phyloP scores from a whole-genome alignment of 225 moss, liverwort and hornwort genomes.

The Polytrichum formosum region DNA sequence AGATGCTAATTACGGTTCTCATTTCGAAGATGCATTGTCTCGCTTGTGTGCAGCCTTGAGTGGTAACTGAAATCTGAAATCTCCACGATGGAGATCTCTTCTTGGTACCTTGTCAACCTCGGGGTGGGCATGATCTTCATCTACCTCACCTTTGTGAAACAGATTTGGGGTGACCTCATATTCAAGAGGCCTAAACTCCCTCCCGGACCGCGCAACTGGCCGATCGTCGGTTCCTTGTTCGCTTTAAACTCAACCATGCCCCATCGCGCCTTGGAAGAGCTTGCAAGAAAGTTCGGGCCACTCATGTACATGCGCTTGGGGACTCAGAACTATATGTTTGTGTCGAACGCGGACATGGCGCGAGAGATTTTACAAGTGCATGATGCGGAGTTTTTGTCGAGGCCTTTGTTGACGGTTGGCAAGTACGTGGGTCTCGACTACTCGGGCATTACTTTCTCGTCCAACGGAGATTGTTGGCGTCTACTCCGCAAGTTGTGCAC shows the following conservation, averaged over 20 bases:
- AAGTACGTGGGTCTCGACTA: conserved; percentile 69
- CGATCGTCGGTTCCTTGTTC: conserved; percentile 34
- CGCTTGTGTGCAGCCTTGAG: no score
- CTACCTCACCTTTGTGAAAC: no score
- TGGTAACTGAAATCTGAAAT: no score
- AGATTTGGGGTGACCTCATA: no score
- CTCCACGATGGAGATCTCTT: no score
- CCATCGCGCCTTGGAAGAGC: conserved; percentile 24
- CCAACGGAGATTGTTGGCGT: conserved; percentile 51
- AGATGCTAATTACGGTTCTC: no score
- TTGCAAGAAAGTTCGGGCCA: conserved; percentile 40
- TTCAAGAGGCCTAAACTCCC: conserved; percentile 20
- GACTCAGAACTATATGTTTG: conserved; percentile 26
- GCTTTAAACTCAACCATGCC: conserved; percentile 33
- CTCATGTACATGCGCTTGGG: conserved; percentile 55
- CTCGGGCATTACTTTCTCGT: conserved; percentile 67
- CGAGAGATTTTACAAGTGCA: conserved; percentile 27
- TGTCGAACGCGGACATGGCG: conserved; percentile 34
- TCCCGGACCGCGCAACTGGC: conserved; percentile 44
- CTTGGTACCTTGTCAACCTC: no score
- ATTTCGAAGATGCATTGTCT: no score
- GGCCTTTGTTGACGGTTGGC: conserved; percentile 57
- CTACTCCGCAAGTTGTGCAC: conserved; percentile 55
- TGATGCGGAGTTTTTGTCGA: conserved; percentile 49
- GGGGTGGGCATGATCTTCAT: no score